Percentiles rank a stretch among this genome's conserved stretches.
These are phyloP conservation scores for Candida xiaguanensis DNA, from an alignment of 805 yeast genomes.

Conservation along the genomic window DNA sequence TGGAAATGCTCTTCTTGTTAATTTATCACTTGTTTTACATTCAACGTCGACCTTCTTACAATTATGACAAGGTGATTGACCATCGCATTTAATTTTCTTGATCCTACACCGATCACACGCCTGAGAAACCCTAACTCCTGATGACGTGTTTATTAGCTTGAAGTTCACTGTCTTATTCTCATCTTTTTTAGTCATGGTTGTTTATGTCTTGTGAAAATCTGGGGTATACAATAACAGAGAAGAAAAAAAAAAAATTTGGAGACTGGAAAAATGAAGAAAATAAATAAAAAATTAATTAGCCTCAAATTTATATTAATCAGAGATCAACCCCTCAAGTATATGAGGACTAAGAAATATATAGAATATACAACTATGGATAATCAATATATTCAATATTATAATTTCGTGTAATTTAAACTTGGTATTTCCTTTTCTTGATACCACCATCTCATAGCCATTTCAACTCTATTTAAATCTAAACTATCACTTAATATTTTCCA, in stretches of 20 bases:
- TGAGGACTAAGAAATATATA: no score
- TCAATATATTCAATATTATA: no score
- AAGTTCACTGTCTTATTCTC: conserved; percentile 15
- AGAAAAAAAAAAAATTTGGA: conserved; percentile 1
- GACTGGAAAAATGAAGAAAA: not conserved
- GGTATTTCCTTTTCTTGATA: conserved; percentile 32
- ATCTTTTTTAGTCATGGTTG: conserved; percentile 1
- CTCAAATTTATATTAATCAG: no score
- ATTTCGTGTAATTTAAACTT: not conserved
- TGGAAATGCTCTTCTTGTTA: conserved; percentile 75
- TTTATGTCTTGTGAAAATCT: conserved; percentile 7
- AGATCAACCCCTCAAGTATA: no score
- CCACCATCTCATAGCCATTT: conserved; percentile 62
- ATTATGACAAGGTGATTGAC: conserved; percentile 66
- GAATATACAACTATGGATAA: no score
- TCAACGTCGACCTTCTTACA: conserved; percentile 62
- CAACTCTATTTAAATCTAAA: conserved; percentile 53
- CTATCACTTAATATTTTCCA: conserved; percentile 60
- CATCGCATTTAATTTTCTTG: conserved; percentile 75
- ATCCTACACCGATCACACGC: conserved; percentile 81
- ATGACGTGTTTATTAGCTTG: conserved; percentile 35
- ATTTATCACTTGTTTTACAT: conserved; percentile 69
- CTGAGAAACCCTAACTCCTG: conserved; percentile 58
- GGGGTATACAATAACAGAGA: conserved; percentile 1
- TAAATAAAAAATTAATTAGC: no score